Percentiles rank a stretch among this genome's conserved stretches.
Evolutionary conservation across 768 basidiomycete genomes (phyloP).

Genomic region (Podaxis rugospora): DNA sequence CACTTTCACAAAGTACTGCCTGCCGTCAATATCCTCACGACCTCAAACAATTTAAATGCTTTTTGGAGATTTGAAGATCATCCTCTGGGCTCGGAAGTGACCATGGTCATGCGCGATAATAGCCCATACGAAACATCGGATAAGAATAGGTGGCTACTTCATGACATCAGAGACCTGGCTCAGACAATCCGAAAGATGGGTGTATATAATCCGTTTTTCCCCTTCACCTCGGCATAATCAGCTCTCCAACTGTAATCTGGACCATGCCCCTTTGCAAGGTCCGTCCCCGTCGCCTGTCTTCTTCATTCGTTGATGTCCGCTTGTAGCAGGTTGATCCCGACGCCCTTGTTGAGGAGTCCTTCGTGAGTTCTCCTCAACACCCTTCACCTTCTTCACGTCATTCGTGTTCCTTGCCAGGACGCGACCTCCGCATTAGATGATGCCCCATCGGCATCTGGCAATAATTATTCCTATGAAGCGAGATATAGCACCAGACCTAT

Average conservation of each 20-base stretch:
- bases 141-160: neutral
- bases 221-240: neutral
- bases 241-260: neutral
- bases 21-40: too few relatives aligned
- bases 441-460: slow-evolving; percentile 17
- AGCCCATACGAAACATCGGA: neutral
- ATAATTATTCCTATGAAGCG: slow-evolving; percentile 49
- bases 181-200: neutral
- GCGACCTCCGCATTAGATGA: slow-evolving; percentile 21
- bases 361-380: slow-evolving; percentile 27
- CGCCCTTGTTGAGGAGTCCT: slow-evolving; percentile 52
- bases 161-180: slow-evolving; percentile 5
- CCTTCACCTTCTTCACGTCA: neutral
- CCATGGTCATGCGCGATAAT: too few relatives aligned
- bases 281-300: neutral
- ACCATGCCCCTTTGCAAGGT: slow-evolving; percentile 64
- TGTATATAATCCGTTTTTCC: neutral
- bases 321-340: slow-evolving; percentile 65
- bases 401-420: slow-evolving; percentile 3
- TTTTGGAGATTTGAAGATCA: too few relatives aligned
- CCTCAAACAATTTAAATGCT: too few relatives aligned
- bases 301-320: slow-evolving; percentile 1
- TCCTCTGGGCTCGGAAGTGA: too few relatives aligned
- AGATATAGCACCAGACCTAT: slow-evolving; percentile 57
- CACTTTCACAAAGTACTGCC: too few relatives aligned